A percentile compares a stretch with the other conserved stretches of the same genome.
Evolutionary conservation across 768 basidiomycete genomes (phyloP).

Genomic region (Mycena haematopus): DNA sequence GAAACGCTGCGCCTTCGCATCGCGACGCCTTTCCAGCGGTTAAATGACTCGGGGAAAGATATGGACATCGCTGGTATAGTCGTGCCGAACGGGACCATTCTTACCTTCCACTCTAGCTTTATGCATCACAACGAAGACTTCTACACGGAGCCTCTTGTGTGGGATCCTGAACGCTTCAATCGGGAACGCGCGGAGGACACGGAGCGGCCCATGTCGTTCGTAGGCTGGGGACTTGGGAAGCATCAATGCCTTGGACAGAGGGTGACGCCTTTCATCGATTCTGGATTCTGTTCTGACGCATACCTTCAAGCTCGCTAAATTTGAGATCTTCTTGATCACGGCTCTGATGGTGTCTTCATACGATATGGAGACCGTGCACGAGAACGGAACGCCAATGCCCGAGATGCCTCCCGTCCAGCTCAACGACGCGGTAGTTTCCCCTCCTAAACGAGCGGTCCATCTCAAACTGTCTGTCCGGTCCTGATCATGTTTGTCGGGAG

Average conservation of each 20-base stretch:
- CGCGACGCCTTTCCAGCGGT: slow-evolving; percentile 15
- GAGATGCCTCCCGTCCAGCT: slow-evolving; percentile 12
- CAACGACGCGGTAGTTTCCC: slow-evolving; percentile 6
- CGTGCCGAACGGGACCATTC: slow-evolving; percentile 3
- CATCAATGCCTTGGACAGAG: slow-evolving; percentile 7
- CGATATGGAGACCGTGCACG: neutral
- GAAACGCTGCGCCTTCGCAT: slow-evolving; percentile 12
- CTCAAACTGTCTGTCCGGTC: neutral
- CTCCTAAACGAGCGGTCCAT: neutral
- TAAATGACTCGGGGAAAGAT: slow-evolving; percentile 19
- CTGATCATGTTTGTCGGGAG: too few species aligned
- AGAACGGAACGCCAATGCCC: neutral
- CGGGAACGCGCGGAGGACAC: slow-evolving; percentile 3
- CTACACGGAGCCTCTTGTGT: neutral
- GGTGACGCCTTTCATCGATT: neutral
- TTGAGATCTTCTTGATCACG: slow-evolving; percentile 10
- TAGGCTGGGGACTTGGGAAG: slow-evolving; percentile 6
- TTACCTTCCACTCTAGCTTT: slow-evolving; percentile 10
- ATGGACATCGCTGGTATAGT: neutral
- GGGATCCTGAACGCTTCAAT: slow-evolving; percentile 10
- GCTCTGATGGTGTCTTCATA: slow-evolving; percentile 5
- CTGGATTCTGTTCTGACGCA: neutral
- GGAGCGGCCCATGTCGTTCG: neutral
- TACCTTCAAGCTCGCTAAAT: neutral
- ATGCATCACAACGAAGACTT: slow-evolving; percentile 12